Conservation (phyloP, 768 basidiomycete species). For the Rhizopogon roseolus region DNA sequence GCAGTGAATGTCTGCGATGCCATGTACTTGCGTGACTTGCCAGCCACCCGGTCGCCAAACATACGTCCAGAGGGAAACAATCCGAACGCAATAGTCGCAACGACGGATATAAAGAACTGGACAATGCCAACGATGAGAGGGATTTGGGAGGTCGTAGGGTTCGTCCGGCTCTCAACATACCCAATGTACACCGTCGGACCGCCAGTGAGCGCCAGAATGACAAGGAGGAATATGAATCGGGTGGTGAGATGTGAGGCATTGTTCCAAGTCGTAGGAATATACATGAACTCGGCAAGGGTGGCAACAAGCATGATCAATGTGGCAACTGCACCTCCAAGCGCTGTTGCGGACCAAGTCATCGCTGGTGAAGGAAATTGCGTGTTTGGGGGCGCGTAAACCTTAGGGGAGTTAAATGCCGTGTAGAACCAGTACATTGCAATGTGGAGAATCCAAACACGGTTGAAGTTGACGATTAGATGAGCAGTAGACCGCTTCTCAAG, state of each 20-base stretch:
- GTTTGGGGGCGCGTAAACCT: slow-evolving; percentile 74
- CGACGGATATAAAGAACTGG: slow-evolving; percentile 88
- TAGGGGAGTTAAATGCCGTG: slow-evolving; percentile 95
- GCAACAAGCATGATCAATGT: slow-evolving; percentile 92
- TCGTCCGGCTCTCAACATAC: slow-evolving; percentile 64
- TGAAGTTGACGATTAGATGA: slow-evolving; percentile 98
- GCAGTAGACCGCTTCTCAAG: slow-evolving; percentile 91
- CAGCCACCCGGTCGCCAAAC: slow-evolving; percentile 98
- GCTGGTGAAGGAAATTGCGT: slow-evolving; percentile 68
- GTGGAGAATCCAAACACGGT: slow-evolving; percentile 97
- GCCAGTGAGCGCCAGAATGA: slow-evolving; percentile 88
- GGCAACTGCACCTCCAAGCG: slow-evolving; percentile 93
- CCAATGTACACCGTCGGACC: slow-evolving; percentile 95
- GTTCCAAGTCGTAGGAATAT: slow-evolving; percentile 98
- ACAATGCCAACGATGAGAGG: slow-evolving; percentile 91
- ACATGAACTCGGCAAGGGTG: slow-evolving; percentile 91
- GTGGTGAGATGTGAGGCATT: slow-evolving; percentile 96
- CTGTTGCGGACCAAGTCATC: slow-evolving; percentile 94
- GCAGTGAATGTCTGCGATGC: slow-evolving; percentile 99
- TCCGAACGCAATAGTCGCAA: slow-evolving; percentile 78
- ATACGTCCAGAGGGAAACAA: slow-evolving; percentile 94
- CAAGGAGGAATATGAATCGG: slow-evolving; percentile 84
- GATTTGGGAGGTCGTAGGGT: slow-evolving; percentile 47
- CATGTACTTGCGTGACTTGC: slow-evolving; percentile 97
- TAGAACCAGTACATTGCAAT: slow-evolving; percentile 94